A percentile compares a stretch with the other conserved stretches of the same genome.
Evolutionary conservation across 345 rosid species (phyloP).

Genomic region (Durio zibethinus): DNA sequence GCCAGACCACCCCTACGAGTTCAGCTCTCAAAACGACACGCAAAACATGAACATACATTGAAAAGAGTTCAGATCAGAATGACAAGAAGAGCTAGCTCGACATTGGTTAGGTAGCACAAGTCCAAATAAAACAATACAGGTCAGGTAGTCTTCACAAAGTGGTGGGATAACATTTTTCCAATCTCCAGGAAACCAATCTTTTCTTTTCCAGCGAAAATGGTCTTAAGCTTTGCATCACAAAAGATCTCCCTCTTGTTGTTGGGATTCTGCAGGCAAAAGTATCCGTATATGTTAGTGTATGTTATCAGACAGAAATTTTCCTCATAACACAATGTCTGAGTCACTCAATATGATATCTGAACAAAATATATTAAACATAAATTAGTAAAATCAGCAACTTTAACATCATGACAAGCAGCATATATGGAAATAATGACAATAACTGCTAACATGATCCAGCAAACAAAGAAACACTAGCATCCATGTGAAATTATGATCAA

Average conservation of each 20-base stretch:
- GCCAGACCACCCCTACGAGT: slow-evolving; percentile 17
- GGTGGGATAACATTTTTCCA: slow-evolving; percentile 56
- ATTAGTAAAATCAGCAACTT: background rate
- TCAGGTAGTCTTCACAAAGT: slow-evolving; percentile 56
- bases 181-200: slow-evolving; percentile 71
- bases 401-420: background rate
- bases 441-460: background rate
- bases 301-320: background rate
- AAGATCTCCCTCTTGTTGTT: slow-evolving; percentile 59
- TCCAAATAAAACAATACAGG: background rate
- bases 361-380: background rate
- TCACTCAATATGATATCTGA: background rate
- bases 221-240: slow-evolving; percentile 78
- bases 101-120: slow-evolving; percentile 2
- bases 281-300: background rate
- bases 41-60: background rate
- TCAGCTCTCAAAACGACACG: background rate
- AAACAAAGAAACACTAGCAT: background rate
- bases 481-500: background rate
- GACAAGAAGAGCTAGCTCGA: slow-evolving; percentile 1
- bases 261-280: slow-evolving; percentile 60
- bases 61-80: background rate
- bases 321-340: background rate
- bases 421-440: background rate
- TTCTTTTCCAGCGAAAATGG: slow-evolving; percentile 62